phyloP scores from a whole-genome alignment of 2,329 filamentous ascomycete species.

The Calonectria pseudoturangicola region DNA sequence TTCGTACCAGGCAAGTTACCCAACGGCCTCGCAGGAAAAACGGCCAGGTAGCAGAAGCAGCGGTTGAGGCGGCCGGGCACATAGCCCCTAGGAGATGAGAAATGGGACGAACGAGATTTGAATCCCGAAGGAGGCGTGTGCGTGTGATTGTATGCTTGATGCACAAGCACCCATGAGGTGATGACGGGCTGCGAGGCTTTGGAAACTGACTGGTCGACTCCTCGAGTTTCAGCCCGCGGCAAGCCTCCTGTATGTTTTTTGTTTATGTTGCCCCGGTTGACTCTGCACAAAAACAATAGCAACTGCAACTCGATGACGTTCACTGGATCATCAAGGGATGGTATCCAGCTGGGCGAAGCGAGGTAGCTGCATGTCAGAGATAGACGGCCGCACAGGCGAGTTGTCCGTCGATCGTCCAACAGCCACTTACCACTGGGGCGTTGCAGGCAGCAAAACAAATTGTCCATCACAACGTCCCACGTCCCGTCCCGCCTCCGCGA shows the following conservation, averaged over 20 bases:
- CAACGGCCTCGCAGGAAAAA: conserved; percentile 37
- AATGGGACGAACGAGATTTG: conserved; percentile 28
- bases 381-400: conserved; percentile 40
- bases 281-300: conserved; percentile 13
- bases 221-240: conserved; percentile 26
- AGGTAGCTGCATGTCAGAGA: conserved; percentile 40
- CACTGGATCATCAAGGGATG: conserved; percentile 1
- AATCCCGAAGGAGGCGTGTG: neutral
- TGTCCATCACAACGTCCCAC: conserved; percentile 10
- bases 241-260: conserved; percentile 18
- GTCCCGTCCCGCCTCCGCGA: conserved; percentile 24
- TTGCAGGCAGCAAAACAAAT: conserved; percentile 19
- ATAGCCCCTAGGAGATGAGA: conserved; percentile 20
- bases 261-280: conserved; percentile 4
- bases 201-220: conserved; percentile 17
- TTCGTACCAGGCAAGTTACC: conserved; percentile 14
- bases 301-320: conserved; percentile 3
- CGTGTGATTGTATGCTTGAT: neutral
- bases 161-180: conserved; percentile 1
- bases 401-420: conserved; percentile 17
- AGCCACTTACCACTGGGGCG: conserved; percentile 9
- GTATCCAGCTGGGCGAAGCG: conserved; percentile 27
- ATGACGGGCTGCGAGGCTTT: neutral
- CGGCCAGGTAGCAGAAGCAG: conserved; percentile 4
- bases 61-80: conserved; percentile 16